phyloP scores from a whole-genome alignment of 331 rosid genomes.

The Telfairia occidentalis region DNA sequence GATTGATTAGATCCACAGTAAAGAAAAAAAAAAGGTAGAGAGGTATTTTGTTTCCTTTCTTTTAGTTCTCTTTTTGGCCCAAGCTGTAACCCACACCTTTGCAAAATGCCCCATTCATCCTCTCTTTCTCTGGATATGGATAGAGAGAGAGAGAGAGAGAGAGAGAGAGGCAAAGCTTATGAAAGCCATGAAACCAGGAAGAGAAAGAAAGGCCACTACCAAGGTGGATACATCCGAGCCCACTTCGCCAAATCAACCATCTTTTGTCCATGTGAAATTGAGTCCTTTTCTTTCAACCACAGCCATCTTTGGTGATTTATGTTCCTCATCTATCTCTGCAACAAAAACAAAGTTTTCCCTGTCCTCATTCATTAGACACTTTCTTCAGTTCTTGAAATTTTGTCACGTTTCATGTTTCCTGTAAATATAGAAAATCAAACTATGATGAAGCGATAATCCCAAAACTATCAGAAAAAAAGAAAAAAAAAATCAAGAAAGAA shows the following conservation, averaged over 20 bases:
- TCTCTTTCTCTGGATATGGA: neutral
- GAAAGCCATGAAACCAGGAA: conserved; percentile 13
- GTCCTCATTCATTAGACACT: neutral
- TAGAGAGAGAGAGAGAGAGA: neutral
- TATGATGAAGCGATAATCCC: conserved; percentile 2
- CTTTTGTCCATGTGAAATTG: conserved; percentile 1
- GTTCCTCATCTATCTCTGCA: neutral
- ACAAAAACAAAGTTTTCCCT: neutral
- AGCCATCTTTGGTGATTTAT: neutral
- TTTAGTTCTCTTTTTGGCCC: neutral
- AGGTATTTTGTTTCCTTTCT: neutral
- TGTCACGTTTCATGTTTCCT: neutral
- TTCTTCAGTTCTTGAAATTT: neutral
- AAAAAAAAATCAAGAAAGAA: neutral
- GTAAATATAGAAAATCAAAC: neutral
- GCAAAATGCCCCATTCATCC: neutral
- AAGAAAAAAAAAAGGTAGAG: neutral
- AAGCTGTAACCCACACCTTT: neutral
- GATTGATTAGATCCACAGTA: neutral
- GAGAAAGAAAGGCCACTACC: conserved; percentile 4
- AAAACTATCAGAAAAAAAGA: neutral
- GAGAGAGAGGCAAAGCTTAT: neutral
- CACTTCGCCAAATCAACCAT: conserved; percentile 8
- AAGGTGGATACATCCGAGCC: conserved; percentile 1
- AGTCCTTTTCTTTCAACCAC: neutral